Evolutionary conservation across 2,329 filamentous ascomycete species (phyloP).

Genomic region (Aspergillus ochraceoroseus): DNA sequence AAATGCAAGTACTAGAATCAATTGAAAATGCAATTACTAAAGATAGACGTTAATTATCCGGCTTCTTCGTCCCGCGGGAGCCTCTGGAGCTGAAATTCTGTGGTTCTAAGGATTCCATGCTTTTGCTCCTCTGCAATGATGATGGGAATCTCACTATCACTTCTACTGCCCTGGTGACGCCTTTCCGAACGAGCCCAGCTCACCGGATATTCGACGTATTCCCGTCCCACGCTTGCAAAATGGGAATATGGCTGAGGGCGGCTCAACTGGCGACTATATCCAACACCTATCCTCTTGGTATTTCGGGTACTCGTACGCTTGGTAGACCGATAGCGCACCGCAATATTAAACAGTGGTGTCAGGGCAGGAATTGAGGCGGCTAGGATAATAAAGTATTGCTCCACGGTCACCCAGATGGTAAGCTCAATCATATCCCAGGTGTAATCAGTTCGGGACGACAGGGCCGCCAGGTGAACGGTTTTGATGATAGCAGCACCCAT

Average conservation of each 20-base stretch:
- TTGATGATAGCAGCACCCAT: conserved; percentile 17
- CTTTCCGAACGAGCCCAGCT: conserved; percentile 4
- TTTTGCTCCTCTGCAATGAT: conserved; percentile 1
- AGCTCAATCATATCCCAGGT: conserved; percentile 13
- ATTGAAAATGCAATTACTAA: no score
- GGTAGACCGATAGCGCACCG: conserved; percentile 4
- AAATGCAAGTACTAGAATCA: no score
- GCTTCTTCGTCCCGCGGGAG: no score
- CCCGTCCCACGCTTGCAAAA: conserved; percentile 10
- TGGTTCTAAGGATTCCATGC: conserved; percentile 8
- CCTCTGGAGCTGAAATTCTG: not conserved
- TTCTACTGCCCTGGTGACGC: not conserved
- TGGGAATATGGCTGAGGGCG: conserved; percentile 4
- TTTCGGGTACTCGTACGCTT: conserved; percentile 1
- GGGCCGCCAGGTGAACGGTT: conserved; percentile 9
- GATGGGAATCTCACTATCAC: conserved; percentile 4
- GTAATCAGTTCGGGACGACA: conserved; percentile 6
- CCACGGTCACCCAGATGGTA: conserved; percentile 13
- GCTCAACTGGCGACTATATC: not conserved
- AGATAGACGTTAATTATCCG: no score
- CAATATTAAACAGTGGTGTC: conserved; percentile 12
- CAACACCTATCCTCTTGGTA: not conserved
- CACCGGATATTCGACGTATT: conserved; percentile 11
- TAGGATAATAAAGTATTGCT: conserved; percentile 17
- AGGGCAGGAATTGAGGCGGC: conserved; percentile 15